phyloP scores from a whole-genome alignment of 1,284 basidiomycete species.

The Irpex sp. region DNA sequence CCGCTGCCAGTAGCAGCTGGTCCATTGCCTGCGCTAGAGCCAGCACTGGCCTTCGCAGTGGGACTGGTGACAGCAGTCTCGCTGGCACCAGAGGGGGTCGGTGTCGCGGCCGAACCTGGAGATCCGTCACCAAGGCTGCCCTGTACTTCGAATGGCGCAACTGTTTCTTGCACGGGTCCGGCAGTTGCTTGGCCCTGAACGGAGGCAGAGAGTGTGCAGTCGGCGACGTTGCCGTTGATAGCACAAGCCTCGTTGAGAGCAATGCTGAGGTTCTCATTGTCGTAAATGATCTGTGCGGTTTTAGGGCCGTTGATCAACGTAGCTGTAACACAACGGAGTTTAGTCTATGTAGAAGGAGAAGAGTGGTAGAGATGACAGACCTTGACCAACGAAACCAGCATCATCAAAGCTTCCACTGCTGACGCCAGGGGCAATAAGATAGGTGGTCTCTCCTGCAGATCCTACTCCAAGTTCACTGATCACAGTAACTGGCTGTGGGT shows the following conservation, averaged over 20 bases:
- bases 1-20: conserved; percentile 1
- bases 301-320: conserved; percentile 27
- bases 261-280: conserved; percentile 12
- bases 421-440: conserved; percentile 33
- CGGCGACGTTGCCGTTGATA: conserved; percentile 19
- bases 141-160: conserved; percentile 21
- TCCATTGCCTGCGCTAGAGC: conserved; percentile 2
- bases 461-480: conserved; percentile 34
- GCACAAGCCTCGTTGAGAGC: conserved; percentile 22
- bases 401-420: conserved; percentile 30
- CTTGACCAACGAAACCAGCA: conserved; percentile 33
- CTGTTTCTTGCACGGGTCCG: conserved; percentile 17
- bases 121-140: conserved; percentile 8
- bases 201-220: conserved; percentile 21
- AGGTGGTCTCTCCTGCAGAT: conserved; percentile 39
- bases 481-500: conserved; percentile 40
- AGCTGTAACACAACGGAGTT: conserved; percentile 14
- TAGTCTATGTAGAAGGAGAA: neutral
- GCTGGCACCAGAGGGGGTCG: neutral
- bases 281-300: conserved; percentile 23
- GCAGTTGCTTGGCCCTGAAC: conserved; percentile 8
- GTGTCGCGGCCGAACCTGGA: conserved; percentile 7
- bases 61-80: neutral
- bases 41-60: neutral
- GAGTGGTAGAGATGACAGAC: conserved; percentile 19